These are phyloP conservation scores for Kwoniella europaea DNA, from an alignment of 768 basidiomycete species.

Conservation along the genomic window DNA sequence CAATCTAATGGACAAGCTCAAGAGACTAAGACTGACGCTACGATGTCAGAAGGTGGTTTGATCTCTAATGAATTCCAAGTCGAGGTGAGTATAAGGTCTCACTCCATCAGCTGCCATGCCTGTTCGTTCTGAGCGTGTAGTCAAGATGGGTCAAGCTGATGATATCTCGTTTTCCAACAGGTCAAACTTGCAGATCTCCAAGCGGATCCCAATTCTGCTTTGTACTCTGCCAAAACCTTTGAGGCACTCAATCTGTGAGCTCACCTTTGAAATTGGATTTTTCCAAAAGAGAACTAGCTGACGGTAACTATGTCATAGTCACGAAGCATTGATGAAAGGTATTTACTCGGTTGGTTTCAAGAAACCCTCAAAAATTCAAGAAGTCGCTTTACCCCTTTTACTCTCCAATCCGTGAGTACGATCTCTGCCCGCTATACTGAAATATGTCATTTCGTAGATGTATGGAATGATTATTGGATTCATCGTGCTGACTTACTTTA, in stretches of 20 bases:
- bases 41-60: constrained; percentile 34
- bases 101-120: not conserved
- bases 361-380: constrained; percentile 98
- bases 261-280: not conserved
- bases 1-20: constrained; percentile 1
- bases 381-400: constrained; percentile 89
- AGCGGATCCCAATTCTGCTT: constrained; percentile 90
- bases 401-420: constrained; percentile 82
- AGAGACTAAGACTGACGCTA: constrained; percentile 13
- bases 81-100: constrained; percentile 32
- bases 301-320: constrained; percentile 61
- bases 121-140: no score
- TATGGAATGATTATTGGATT: no score
- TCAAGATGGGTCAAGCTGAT: not conserved
- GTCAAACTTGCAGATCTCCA: constrained; percentile 97
- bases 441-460: not conserved
- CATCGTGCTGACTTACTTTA: not conserved
- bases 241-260: constrained; percentile 92
- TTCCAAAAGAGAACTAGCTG: constrained; percentile 11
- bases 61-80: constrained; percentile 49
- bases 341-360: constrained; percentile 94
- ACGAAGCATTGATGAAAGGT: constrained; percentile 86
- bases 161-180: constrained; percentile 58
- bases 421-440: not conserved
- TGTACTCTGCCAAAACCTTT: constrained; percentile 90